Percentiles rank a stretch among this genome's conserved stretches.
Evolutionary conservation across 2,329 filamentous ascomycete species (phyloP).

Genomic region (Fusarium phyllophilum): DNA sequence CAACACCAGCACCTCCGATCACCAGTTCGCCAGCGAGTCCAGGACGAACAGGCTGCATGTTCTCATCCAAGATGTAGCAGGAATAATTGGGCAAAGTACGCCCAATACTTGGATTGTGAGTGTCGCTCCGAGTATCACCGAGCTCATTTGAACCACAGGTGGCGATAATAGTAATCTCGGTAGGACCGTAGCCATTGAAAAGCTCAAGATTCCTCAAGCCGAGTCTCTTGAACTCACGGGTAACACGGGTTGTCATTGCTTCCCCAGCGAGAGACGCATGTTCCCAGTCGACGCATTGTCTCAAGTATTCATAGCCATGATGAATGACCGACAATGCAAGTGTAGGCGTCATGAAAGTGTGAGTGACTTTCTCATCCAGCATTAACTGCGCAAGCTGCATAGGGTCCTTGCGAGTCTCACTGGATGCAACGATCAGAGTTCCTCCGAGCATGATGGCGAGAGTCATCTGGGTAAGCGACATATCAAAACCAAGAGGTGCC

Average conservation of each 20-base stretch:
- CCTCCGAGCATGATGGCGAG: neutral
- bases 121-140: neutral
- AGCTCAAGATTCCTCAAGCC: neutral
- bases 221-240: neutral
- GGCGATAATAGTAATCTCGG: neutral
- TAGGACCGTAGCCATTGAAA: neutral
- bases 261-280: neutral
- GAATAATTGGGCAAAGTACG: neutral
- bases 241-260: neutral
- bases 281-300: neutral
- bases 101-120: neutral
- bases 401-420: slow-evolving; percentile 1
- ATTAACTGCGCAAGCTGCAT: neutral
- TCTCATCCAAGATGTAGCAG: neutral
- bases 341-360: slow-evolving; percentile 9
- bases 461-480: slow-evolving; percentile 7
- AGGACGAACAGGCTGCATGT: neutral
- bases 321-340: neutral
- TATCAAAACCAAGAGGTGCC: slow-evolving; percentile 1
- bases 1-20: neutral
- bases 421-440: neutral
- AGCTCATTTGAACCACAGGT: neutral
- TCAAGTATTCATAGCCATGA: neutral
- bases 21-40: neutral
- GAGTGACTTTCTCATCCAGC: neutral